Base-by-base conservation (phyloP, 306 rosid genomes). In the Hippophae rhamnoides region DNA sequence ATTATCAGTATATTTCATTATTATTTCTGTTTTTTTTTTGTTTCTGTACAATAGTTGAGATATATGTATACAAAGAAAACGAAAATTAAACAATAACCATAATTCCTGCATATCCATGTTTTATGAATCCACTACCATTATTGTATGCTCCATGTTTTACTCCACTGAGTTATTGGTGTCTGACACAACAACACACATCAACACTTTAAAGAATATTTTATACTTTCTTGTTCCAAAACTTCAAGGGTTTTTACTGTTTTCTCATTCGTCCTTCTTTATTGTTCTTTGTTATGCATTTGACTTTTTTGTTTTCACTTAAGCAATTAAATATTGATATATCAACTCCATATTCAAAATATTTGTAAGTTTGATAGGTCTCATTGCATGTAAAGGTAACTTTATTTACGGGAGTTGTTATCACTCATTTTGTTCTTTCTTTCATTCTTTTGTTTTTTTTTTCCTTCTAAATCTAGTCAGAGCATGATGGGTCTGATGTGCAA, bases 401-500 rank as follows among this genome's bases (percentile, higher is more conserved):
- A 14, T 66, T 43, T 56, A 47, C 11, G 59, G 62, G 43, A 49
- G n/a, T 49, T 6, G 1, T 49, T 49, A 49, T 31, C 38, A 31
- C 6, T 47, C 5, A 47, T n/a, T 5, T 47, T 3, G 12, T 14
- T 48, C 12, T 27, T 6, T 23, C 47, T 5, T 57, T 45, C 62
- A 47, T 41, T 58, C 62, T 60, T 49, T 68, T 18, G 23, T 60
- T 60, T 4, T 43, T 4, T 43, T 56, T 70, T 54, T 51, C 63
- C 67, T 52, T 40, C 12, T 6, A 60, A 69, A 41, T 78, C 74
- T 78, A 92, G 99, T 60, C 86, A 5, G 96, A 88, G 84, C 99
- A 92, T 69, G 95, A 85, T 76, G 99, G 96, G 47, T 81, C 99
- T 3, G 88, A 92, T 75, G 79, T 92, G 26, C 96, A 85, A 70